Base-by-base conservation (phyloP, 805 yeast species). In the Brettanomyces sp. region DNA sequence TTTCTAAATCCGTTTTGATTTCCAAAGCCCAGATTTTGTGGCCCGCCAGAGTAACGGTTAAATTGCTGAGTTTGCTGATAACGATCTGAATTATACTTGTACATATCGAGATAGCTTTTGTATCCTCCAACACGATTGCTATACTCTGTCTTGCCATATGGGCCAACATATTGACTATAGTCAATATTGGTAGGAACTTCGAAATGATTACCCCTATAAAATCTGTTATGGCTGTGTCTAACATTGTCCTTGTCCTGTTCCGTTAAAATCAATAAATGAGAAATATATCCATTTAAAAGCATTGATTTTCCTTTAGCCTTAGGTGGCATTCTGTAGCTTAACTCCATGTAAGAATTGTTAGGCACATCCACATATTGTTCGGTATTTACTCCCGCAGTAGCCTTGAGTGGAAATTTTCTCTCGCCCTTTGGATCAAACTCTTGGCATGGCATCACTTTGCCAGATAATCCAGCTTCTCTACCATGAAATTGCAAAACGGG, bases 241-340 rank as follows among this genome's bases (percentile, higher is more conserved):
- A 87, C 69, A 9, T 73, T 66, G 50, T 82, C 87, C 46, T 72
- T 75, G 55, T 90, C 97, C 42, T 81, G 82, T 36, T 75, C 77
- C 4, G 79, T 78, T 41, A 91, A 67, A 6, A 81, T 80, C 18
- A 72, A 70, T 34, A 66, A 65, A 48, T 80, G 82, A 4, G 88
- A 74, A 49, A 79, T 77, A 57, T 70, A 87, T 0, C 97, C 97
- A 41, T 81, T 84, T 51, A 91, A 63, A 22, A 91, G 68, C 84
- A 93, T 85, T 1, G 95, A 83, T 59, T 91, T 93, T 32, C 88
- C 82, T 3, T 64, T 70, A 36, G 67, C 68, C 48, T 73, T 68
- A 2, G 70, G 65, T 3, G 95, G 91, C 74, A 82, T 74, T 39
- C 69, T 58, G 56, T 82, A 91, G 42, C 69, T 68, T 3, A 78